Percentiles rank a stretch among this genome's conserved stretches.
Evolutionary conservation across 257 asterid genomes (phyloP).

Genomic region (Sherardia arvensis): DNA sequence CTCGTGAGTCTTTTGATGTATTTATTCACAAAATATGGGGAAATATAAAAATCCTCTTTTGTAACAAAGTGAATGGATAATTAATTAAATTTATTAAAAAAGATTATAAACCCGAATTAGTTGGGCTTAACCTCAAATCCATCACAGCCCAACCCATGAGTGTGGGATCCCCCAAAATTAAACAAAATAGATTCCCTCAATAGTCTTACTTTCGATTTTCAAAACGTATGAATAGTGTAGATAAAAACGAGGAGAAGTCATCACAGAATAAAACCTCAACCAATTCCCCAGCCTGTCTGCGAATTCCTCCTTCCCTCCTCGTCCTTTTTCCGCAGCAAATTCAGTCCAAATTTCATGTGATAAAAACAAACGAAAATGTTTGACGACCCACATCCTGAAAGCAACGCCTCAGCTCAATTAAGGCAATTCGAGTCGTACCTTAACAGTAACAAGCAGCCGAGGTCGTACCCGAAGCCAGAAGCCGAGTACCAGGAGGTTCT

Average conservation of each 20-base stretch:
- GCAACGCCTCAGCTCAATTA: conserved; percentile 5
- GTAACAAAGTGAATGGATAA: no score
- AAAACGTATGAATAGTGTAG: not conserved
- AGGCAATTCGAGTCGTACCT: conserved; percentile 1
- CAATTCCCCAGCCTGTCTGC: not conserved
- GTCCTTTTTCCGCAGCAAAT: not conserved
- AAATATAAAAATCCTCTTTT: no score
- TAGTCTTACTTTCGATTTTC: not conserved
- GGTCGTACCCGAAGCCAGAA: conserved; percentile 67
- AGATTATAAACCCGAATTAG: no score
- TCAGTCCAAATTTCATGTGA: not conserved
- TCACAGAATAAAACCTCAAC: not conserved
- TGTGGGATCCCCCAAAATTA: not conserved
- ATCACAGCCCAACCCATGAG: not conserved
- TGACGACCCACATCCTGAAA: conserved; percentile 33
- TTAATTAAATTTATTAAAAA: no score
- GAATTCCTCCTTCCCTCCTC: not conserved
- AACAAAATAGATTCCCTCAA: not conserved
- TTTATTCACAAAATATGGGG: no score
- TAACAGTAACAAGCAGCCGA: not conserved
- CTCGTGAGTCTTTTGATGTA: no score
- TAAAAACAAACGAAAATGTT: conserved; percentile 33
- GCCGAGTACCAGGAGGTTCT: conserved; percentile 65
- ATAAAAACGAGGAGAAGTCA: no score
- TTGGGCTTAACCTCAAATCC: not conserved